A percentile compares a stretch with the other conserved stretches of the same genome.
Evolutionary conservation across 176 grass and related monocot genomes (phyloP).

Genomic region (Leersia perrieri): DNA sequence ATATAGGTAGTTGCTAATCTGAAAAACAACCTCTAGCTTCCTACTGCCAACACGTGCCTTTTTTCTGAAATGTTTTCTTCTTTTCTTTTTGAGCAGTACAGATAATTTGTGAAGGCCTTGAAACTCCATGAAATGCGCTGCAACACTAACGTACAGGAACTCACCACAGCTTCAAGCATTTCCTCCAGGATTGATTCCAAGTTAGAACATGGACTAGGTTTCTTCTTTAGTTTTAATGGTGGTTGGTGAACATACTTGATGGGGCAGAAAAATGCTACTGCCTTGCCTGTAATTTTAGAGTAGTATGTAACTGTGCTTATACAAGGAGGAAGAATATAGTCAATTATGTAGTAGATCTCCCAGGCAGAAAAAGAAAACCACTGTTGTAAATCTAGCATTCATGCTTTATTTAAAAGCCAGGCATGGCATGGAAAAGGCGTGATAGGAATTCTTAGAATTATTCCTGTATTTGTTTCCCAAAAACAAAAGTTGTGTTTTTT

Average conservation of each 20-base stretch:
- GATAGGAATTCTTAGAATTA: background rate
- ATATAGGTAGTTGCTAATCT: slow-evolving; percentile 27
- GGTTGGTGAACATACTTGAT: background rate
- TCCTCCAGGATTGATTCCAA: background rate
- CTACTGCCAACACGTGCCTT: background rate
- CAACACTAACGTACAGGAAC: slow-evolving; percentile 3
- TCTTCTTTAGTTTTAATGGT: background rate
- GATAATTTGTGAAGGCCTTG: background rate
- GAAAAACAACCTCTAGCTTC: background rate
- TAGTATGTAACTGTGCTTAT: slow-evolving; percentile 16
- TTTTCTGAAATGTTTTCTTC: slow-evolving; percentile 6
- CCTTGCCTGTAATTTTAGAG: slow-evolving; percentile 16
- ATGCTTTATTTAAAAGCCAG: slow-evolving; percentile 18
- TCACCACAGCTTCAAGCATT: background rate
- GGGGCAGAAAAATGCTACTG: background rate
- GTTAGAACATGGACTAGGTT: background rate
- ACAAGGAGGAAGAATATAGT: background rate
- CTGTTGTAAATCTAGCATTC: slow-evolving; percentile 5
- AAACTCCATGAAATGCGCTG: background rate
- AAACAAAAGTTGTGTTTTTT: background rate
- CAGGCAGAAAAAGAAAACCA: background rate
- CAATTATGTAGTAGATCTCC: slow-evolving; percentile 25
- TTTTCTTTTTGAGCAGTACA: background rate
- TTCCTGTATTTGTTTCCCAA: background rate
- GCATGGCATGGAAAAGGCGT: background rate